A percentile compares a stretch with the other conserved stretches of the same genome.
These are phyloP conservation scores for Alternaria triticimaculans DNA, from an alignment of 2,329 filamentous ascomycete species.

Conservation along the genomic window DNA sequence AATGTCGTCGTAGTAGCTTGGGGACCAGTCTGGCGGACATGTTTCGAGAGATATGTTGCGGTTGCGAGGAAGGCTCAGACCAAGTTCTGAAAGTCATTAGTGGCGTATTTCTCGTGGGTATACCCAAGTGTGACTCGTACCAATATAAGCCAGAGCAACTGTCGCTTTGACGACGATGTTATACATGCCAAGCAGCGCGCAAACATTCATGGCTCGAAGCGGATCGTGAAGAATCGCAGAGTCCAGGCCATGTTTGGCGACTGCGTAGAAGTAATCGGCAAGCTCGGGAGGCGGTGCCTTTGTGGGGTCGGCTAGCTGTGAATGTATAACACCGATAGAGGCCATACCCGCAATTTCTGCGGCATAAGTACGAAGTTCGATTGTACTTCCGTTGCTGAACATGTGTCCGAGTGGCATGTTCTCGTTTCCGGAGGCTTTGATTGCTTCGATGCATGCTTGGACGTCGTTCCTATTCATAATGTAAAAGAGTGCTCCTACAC, in stretches of 20 bases:
- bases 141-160: conserved; percentile 26
- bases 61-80: conserved; percentile 17
- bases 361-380: conserved; percentile 4
- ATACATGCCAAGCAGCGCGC: conserved; percentile 27
- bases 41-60: conserved; percentile 5
- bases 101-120: not conserved
- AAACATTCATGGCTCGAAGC: conserved; percentile 28
- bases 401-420: conserved; percentile 11
- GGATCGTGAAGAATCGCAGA: conserved; percentile 21
- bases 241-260: conserved; percentile 24
- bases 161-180: conserved; percentile 26
- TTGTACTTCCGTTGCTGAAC: not conserved
- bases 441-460: not conserved
- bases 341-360: conserved; percentile 28
- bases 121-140: conserved; percentile 5
- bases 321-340: conserved; percentile 21
- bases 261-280: conserved; percentile 27
- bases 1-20: conserved; percentile 11
- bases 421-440: conserved; percentile 1
- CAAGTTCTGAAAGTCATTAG: conserved; percentile 16
- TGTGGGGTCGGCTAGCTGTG: conserved; percentile 1
- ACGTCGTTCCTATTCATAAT: conserved; percentile 19
- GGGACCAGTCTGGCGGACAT: not conserved
- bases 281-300: conserved; percentile 12
- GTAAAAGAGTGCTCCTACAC: conserved; percentile 23